These are phyloP conservation scores for Podospora appendiculata DNA, from an alignment of 495 filamentous ascomycete genomes.

Conservation along the genomic window DNA sequence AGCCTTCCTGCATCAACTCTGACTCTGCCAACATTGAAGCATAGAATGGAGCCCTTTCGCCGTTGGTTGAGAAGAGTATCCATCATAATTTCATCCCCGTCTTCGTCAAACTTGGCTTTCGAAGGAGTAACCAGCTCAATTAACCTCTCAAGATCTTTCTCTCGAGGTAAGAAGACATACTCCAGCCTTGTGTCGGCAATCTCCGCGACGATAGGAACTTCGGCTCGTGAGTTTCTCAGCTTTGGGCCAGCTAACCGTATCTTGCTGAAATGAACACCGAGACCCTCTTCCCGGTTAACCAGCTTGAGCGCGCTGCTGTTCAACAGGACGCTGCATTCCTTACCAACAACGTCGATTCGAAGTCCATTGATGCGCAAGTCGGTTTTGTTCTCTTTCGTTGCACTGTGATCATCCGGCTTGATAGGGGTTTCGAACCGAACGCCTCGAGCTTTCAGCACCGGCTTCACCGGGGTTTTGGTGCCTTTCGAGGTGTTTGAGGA, in stretches of 20 bases:
- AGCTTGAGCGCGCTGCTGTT: slow-evolving; percentile 75
- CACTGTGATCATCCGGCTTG: slow-evolving; percentile 35
- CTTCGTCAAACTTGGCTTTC: slow-evolving; percentile 81
- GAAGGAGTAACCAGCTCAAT: slow-evolving; percentile 85
- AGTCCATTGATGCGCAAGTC: slow-evolving; percentile 73
- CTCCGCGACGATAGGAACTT: slow-evolving; percentile 41
- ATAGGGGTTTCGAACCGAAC: slow-evolving; percentile 66
- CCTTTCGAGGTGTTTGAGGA: slow-evolving; percentile 59
- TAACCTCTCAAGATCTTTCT: slow-evolving; percentile 73
- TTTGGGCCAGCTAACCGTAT: slow-evolving; percentile 66
- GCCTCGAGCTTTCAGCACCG: slow-evolving; percentile 40
- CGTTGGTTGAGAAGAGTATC: slow-evolving; percentile 88
- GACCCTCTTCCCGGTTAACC: slow-evolving; percentile 58
- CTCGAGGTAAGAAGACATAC: slow-evolving; percentile 63
- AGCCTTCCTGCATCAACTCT: slow-evolving; percentile 50
- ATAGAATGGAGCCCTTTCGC: slow-evolving; percentile 78
- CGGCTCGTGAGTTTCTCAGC: slow-evolving; percentile 36
- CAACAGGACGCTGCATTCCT: slow-evolving; percentile 62
- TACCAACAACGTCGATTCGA: slow-evolving; percentile 63
- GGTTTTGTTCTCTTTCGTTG: slow-evolving; percentile 54
- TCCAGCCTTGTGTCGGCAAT: slow-evolving; percentile 64
- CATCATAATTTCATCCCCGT: slow-evolving; percentile 84
- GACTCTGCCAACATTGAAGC: slow-evolving; percentile 55
- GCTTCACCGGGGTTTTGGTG: slow-evolving; percentile 26
- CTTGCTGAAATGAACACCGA: slow-evolving; percentile 67